Evolutionary conservation across 2,329 filamentous ascomycete species (phyloP).

Genomic region (Chrysoporthe puriensis): DNA sequence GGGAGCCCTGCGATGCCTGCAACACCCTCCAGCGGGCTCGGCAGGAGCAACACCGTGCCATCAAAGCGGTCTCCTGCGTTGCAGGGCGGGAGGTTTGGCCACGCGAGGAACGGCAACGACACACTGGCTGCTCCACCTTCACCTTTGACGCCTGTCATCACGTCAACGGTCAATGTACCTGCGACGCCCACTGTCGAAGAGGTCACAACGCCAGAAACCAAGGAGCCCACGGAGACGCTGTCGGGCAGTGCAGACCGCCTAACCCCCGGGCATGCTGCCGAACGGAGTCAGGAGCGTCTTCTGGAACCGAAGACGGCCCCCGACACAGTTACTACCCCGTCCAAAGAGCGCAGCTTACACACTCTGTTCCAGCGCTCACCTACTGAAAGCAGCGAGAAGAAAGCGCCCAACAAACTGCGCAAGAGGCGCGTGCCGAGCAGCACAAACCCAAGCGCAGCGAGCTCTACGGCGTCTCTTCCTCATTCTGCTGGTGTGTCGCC

Average conservation of each 20-base stretch:
- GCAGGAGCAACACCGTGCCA: constrained; percentile 86
- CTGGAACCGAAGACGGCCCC: constrained; percentile 42
- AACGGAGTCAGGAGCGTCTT: constrained; percentile 54
- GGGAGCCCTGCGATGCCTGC: constrained; percentile 60
- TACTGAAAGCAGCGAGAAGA: constrained; percentile 62
- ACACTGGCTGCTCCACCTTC: constrained; percentile 37
- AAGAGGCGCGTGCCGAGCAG: constrained; percentile 82
- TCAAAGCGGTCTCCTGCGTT: constrained; percentile 84
- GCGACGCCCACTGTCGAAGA: constrained; percentile 44
- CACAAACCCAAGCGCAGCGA: constrained; percentile 84
- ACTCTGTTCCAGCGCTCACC: constrained; percentile 73
- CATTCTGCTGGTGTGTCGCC: constrained; percentile 53
- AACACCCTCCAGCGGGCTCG: constrained; percentile 60
- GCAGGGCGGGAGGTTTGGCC: constrained; percentile 67
- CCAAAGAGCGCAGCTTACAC: constrained; percentile 69
- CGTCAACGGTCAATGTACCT: constrained; percentile 54
- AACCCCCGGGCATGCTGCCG: constrained; percentile 33
- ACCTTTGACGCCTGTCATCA: constrained; percentile 42
- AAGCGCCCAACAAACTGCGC: constrained; percentile 86
- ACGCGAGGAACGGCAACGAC: constrained; percentile 37
- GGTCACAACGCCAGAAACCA: constrained; percentile 37
- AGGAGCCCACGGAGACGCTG: constrained; percentile 24
- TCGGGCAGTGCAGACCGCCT: constrained; percentile 13
- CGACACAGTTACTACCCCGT: constrained; percentile 55
- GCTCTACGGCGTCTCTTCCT: constrained; percentile 77